These are phyloP conservation scores for Boehmeria nivea DNA, from an alignment of 306 rosid genomes.

Conservation along the genomic window DNA sequence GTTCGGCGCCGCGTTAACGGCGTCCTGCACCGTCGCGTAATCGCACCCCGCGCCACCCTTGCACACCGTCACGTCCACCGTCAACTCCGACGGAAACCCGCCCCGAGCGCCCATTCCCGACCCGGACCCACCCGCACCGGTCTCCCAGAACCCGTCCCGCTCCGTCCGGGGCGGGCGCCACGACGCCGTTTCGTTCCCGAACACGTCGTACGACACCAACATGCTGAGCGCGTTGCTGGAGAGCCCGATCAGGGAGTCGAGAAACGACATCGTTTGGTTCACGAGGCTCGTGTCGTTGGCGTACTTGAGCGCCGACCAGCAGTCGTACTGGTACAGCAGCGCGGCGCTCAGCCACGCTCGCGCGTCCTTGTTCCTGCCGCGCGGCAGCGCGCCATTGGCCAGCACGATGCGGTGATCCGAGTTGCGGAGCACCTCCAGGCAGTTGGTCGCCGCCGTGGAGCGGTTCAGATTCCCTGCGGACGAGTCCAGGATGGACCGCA, in stretches of 20 bases:
- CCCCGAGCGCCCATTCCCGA: slow-evolving; percentile 10
- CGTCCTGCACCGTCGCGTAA: slow-evolving; percentile 62
- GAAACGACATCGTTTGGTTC: slow-evolving; percentile 48
- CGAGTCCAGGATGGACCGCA: slow-evolving; percentile 34
- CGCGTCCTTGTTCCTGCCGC: slow-evolving; percentile 42
- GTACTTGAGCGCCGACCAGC: slow-evolving; percentile 71
- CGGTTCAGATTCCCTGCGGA: slow-evolving; percentile 49
- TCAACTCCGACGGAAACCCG: slow-evolving; percentile 38
- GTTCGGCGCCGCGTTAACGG: slow-evolving; percentile 56
- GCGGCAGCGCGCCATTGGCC: slow-evolving; percentile 34
- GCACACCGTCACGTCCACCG: slow-evolving; percentile 58
- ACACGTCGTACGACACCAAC: slow-evolving; percentile 45
- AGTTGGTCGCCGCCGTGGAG: slow-evolving; percentile 51
- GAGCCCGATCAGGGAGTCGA: slow-evolving; percentile 28
- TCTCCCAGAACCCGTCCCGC: slow-evolving; percentile 74
- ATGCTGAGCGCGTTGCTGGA: slow-evolving; percentile 76
- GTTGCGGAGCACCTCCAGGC: slow-evolving; percentile 39
- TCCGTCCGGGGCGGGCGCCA: slow-evolving; percentile 68
- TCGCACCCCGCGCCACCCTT: slow-evolving; percentile 37
- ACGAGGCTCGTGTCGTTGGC: slow-evolving; percentile 68
- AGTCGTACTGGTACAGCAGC: slow-evolving; percentile 61
- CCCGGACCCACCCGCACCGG: slow-evolving; percentile 18
- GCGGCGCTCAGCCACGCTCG: slow-evolving; percentile 77
- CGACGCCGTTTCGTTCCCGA: slow-evolving; percentile 38
- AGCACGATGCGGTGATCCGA: slow-evolving; percentile 55